phyloP scores from a whole-genome alignment of 495 filamentous ascomycete genomes.

The Hypoxylon cercidicola region DNA sequence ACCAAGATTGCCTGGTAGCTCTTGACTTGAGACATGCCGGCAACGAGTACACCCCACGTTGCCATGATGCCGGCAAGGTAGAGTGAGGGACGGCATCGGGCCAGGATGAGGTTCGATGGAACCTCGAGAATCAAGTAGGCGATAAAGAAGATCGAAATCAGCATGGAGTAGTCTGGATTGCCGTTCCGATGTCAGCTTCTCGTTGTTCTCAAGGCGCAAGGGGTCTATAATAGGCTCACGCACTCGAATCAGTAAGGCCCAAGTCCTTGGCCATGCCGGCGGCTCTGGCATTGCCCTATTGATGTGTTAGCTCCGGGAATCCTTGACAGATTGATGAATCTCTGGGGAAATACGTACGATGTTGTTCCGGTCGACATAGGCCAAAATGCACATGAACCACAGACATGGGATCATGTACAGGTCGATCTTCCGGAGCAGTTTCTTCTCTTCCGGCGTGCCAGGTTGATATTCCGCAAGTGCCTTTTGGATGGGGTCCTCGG shows the following conservation, averaged over 20 bases:
- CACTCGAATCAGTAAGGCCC: no score
- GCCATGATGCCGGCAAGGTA: constrained; percentile 59
- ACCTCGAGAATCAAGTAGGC: constrained; percentile 60
- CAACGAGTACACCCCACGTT: constrained; percentile 51
- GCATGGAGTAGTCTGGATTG: constrained; percentile 17
- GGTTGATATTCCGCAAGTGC: constrained; percentile 14
- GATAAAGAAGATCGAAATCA: constrained; percentile 54
- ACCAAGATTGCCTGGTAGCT: constrained; percentile 56
- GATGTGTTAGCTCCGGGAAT: neutral
- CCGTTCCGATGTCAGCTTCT: no score
- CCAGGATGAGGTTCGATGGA: constrained; percentile 58
- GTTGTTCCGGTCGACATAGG: constrained; percentile 32
- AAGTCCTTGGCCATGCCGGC: constrained; percentile 6
- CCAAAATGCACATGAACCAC: constrained; percentile 32
- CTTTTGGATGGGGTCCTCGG: neutral
- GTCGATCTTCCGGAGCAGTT: constrained; percentile 26
- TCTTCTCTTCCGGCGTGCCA: constrained; percentile 13
- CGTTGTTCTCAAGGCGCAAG: neutral
- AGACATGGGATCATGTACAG: constrained; percentile 30
- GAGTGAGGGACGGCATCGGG: constrained; percentile 52
- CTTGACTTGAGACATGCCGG: constrained; percentile 56
- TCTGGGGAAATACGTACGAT: constrained; percentile 23
- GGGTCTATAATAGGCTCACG: no score
- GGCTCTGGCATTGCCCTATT: constrained; percentile 24
- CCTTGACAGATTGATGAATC: neutral